These are phyloP conservation scores for Hyaloscypha variabilis DNA, from an alignment of 495 filamentous ascomycete genomes.

Conservation along the genomic window DNA sequence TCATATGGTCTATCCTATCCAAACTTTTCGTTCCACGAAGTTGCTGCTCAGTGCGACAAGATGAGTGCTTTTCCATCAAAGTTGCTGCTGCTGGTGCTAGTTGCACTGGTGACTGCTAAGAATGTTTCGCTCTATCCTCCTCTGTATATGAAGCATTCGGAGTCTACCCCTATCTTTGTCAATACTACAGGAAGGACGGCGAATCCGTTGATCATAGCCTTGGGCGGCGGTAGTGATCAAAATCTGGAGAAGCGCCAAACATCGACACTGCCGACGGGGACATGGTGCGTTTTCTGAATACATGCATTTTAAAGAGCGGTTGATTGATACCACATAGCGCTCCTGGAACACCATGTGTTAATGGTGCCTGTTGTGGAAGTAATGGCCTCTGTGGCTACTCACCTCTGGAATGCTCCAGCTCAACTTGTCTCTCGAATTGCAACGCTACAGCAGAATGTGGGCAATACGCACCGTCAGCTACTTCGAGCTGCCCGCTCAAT, in stretches of 20 bases:
- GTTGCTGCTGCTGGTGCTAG: conserved; percentile 4
- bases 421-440: conserved; percentile 17
- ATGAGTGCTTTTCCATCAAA: conserved; percentile 3
- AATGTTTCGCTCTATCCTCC: conserved; percentile 9
- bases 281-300: conserved; percentile 7
- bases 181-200: conserved; percentile 9
- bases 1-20: background rate
- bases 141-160: conserved; percentile 5
- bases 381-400: conserved; percentile 21
- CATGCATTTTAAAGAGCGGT: background rate
- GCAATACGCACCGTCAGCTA: background rate
- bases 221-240: conserved; percentile 1
- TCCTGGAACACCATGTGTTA: conserved; percentile 9
- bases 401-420: conserved; percentile 4
- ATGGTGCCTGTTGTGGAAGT: conserved; percentile 17
- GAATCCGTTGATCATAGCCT: conserved; percentile 9
- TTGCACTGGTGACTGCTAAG: conserved; percentile 1
- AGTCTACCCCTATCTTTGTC: conserved; percentile 4
- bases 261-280: conserved; percentile 10
- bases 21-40: background rate
- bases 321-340: conserved; percentile 1
- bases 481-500: conserved; percentile 18
- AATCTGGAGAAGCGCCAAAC: conserved; percentile 7
- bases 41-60: conserved; percentile 4
- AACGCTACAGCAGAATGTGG: conserved; percentile 22